Percentiles rank a stretch among this genome's conserved stretches.
Evolutionary conservation across 1,284 basidiomycete genomes (phyloP).

Genomic region (Pseudozyma flocculosa): DNA sequence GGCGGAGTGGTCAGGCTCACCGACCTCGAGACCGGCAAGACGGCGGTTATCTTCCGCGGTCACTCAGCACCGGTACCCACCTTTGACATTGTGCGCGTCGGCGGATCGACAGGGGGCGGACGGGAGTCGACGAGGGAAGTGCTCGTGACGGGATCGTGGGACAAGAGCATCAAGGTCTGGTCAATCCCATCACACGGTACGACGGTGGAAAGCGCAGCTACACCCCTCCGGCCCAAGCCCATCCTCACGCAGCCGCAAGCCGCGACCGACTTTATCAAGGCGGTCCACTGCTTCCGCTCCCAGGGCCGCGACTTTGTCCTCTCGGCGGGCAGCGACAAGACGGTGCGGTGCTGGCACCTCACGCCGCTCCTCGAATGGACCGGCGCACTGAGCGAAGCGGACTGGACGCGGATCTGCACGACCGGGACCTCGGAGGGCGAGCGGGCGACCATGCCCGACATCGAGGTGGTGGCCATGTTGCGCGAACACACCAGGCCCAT

Average conservation of each 20-base stretch:
- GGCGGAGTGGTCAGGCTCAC: slow-evolving; percentile 18
- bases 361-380: not conserved
- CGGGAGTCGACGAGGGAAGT: not conserved
- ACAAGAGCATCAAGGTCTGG: slow-evolving; percentile 4
- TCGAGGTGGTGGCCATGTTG: slow-evolving; percentile 7
- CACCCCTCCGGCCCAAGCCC: too few species aligned
- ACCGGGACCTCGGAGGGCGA: too few species aligned
- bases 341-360: slow-evolving; percentile 18
- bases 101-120: too few species aligned
- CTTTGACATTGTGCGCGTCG: slow-evolving; percentile 1
- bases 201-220: too few species aligned
- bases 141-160: slow-evolving; percentile 31
- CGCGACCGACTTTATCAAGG: slow-evolving; percentile 37
- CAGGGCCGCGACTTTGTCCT: slow-evolving; percentile 8
- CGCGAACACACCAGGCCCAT: slow-evolving; percentile 32
- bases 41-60: slow-evolving; percentile 14
- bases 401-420: too few species aligned
- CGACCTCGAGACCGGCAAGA: slow-evolving; percentile 13
- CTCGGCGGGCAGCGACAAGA: slow-evolving; percentile 28
- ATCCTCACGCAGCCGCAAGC: slow-evolving; percentile 7
- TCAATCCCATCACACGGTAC: too few species aligned
- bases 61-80: slow-evolving; percentile 21
- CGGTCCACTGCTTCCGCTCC: slow-evolving; percentile 12
- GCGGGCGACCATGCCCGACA: too few species aligned
- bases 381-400: not conserved